Evolutionary conservation across 345 rosid genomes (phyloP).

Genomic region (Aquilaria yunnanensis): DNA sequence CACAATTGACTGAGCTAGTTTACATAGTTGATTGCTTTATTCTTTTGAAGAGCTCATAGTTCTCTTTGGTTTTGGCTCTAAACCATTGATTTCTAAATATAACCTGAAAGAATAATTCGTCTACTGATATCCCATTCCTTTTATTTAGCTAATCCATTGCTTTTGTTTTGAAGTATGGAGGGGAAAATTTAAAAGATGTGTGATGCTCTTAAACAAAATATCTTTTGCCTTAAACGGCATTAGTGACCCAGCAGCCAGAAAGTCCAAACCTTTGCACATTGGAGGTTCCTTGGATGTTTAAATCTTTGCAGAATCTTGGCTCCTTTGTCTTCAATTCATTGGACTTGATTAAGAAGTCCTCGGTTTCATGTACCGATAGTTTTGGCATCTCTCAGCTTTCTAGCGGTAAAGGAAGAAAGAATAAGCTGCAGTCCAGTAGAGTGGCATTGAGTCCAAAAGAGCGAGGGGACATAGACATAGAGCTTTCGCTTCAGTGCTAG

Average conservation of each 20-base stretch:
- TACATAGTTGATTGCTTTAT: too few species aligned
- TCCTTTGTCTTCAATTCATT: slow-evolving; percentile 52
- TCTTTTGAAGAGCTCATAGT: too few species aligned
- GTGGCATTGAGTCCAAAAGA: slow-evolving; percentile 40
- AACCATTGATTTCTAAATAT: too few species aligned
- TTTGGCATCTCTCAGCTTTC: slow-evolving; percentile 22
- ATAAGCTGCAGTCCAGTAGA: slow-evolving; percentile 21
- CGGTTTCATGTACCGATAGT: slow-evolving; percentile 22
- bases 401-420: slow-evolving; percentile 10
- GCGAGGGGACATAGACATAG: slow-evolving; percentile 87
- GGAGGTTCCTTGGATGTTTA: slow-evolving; percentile 72
- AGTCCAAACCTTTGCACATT: slow-evolving; percentile 39
- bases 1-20: too few species aligned
- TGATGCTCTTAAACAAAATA: slow-evolving; percentile 32
- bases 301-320: slow-evolving; percentile 57
- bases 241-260: slow-evolving; percentile 31
- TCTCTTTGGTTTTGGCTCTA: too few species aligned
- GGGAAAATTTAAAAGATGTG: slow-evolving; percentile 15
- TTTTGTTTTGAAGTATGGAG: background rate
- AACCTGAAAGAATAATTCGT: too few species aligned
- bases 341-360: slow-evolving; percentile 26
- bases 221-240: slow-evolving; percentile 76
- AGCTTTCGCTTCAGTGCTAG: slow-evolving; percentile 75
- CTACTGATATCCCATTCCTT: too few species aligned
- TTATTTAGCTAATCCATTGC: too few species aligned